Percentiles rank a stretch among this genome's conserved stretches.
phyloP scores from a whole-genome alignment of 139 green algal genomes.

The Yamagishiella unicocca region DNA sequence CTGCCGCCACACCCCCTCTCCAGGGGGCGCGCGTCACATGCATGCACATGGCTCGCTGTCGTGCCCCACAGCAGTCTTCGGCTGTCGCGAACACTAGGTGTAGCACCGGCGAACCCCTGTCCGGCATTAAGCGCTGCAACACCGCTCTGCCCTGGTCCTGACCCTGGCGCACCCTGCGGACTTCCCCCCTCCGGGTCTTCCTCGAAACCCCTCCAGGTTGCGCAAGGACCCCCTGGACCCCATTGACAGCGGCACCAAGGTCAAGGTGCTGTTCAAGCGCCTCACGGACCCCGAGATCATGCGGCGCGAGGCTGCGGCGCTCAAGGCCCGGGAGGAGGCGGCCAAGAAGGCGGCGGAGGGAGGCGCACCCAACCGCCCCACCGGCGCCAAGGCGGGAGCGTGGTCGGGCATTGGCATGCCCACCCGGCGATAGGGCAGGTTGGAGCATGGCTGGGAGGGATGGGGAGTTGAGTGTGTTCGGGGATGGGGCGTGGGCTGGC shows the following conservation, averaged over 20 bases:
- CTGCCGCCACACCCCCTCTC: neutral
- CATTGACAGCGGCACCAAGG: constrained; percentile 93
- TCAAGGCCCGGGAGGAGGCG: constrained; percentile 60
- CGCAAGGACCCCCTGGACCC: constrained; percentile 93
- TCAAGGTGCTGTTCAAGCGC: constrained; percentile 77
- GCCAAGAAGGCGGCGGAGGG: constrained; percentile 63
- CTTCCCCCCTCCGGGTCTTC: neutral
- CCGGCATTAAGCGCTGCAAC: too few relatives aligned
- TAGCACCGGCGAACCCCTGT: too few relatives aligned
- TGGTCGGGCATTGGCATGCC: constrained; percentile 73
- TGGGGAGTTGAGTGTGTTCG: too few relatives aligned
- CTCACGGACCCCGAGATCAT: constrained; percentile 74
- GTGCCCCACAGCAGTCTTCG: too few relatives aligned
- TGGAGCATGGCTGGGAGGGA: too few relatives aligned
- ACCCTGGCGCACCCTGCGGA: too few relatives aligned
- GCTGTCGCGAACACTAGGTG: too few relatives aligned
- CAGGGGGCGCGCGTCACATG: too few relatives aligned
- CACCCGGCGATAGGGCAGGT: neutral
- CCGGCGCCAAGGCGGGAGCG: constrained; percentile 79
- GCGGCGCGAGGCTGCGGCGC: constrained; percentile 60
- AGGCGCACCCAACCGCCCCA: constrained; percentile 41
- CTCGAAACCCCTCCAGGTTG: constrained; percentile 67
- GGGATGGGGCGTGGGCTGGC: too few relatives aligned
- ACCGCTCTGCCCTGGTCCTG: too few relatives aligned
- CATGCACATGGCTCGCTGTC: too few relatives aligned